phyloP scores from a whole-genome alignment of 2,329 filamentous ascomycete genomes.

The Exophiala alcalophila region DNA sequence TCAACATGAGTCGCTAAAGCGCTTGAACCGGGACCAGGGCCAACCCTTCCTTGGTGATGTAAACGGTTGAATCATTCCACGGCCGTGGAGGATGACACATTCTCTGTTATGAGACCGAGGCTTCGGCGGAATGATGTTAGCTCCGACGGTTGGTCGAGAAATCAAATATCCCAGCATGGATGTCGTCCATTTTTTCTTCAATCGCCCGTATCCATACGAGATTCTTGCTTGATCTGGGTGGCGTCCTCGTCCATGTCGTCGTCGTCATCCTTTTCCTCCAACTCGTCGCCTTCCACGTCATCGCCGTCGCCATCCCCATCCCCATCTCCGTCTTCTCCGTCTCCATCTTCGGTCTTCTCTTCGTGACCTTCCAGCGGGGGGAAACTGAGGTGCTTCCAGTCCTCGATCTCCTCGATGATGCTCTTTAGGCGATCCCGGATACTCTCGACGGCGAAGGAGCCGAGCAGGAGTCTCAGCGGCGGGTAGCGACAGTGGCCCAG shows the following conservation, averaged over 20 bases:
- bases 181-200: too few relatives aligned
- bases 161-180: too few relatives aligned
- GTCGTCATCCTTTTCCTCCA: slow-evolving; percentile 5
- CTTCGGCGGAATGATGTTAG: too few relatives aligned
- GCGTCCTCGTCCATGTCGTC: slow-evolving; percentile 1
- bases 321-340: slow-evolving; percentile 20
- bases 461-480: slow-evolving; percentile 78
- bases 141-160: too few relatives aligned
- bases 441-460: slow-evolving; percentile 93
- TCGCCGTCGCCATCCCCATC: slow-evolving; percentile 20
- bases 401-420: slow-evolving; percentile 91
- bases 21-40: too few relatives aligned
- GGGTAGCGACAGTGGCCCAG: slow-evolving; percentile 93
- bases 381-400: slow-evolving; percentile 86
- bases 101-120: too few relatives aligned
- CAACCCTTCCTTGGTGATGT: too few relatives aligned
- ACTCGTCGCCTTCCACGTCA: slow-evolving; percentile 13
- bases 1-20: too few relatives aligned
- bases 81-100: too few relatives aligned
- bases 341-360: slow-evolving; percentile 22
- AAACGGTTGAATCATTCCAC: too few relatives aligned
- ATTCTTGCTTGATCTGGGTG: slow-evolving; percentile 3
- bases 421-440: slow-evolving; percentile 84
- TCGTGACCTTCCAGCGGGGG: slow-evolving; percentile 39
- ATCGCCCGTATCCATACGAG: slow-evolving; percentile 15